Evolutionary conservation across 75 land plant genomes (phyloP), one percentile per base, ranked within the genome.

Genomic region (Adiantum capillusveneris): DNA sequence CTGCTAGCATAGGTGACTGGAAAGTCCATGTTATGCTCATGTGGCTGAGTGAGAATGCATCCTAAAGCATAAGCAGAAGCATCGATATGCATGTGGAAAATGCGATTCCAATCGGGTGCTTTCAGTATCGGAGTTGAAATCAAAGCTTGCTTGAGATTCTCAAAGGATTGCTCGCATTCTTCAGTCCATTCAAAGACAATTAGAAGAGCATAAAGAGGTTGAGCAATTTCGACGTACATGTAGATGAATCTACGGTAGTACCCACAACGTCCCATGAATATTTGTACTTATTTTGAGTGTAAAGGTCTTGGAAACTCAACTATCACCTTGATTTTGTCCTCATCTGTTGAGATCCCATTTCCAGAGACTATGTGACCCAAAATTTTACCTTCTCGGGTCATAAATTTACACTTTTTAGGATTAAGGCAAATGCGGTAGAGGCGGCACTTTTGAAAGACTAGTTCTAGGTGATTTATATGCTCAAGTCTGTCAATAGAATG

Each of bases 41-140:
- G 7, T 1, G 39, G 56, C 2, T 53, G 54, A n/a, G 41, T 34
- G 16, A 63, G 29, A 0, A 16, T 20, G 26, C 63, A 26, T 13
- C 65, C 56, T 31, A 61, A 2, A 5, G 53, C 54, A n/a, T 21
- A 13, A 3, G 21, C 17, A 2, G 52, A 61, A 2, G 63, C 63
- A 31, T 61, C 63, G 2, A 49, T 44, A 26, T 61, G 63, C 48
- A 61, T 29, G 27, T 61, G 54, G 52, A 61, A 61, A 1, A 17
- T 19, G 26, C n/a, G 3, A 27, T 43, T 19, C 63, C 63, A 61
- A 6, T 44, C 6, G 12, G 26, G 52, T 45, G 26, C 21, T 17
- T 25, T 43, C 29, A 61, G 1, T 1, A 61, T 61, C 2, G 53
- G 53, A 22, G 63, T 49, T 19, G 16, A 9, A 5, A 5, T 13